These are phyloP conservation scores for Eucalyptus urophylla DNA, from an alignment of 345 rosid genomes.

Conservation along the genomic window DNA sequence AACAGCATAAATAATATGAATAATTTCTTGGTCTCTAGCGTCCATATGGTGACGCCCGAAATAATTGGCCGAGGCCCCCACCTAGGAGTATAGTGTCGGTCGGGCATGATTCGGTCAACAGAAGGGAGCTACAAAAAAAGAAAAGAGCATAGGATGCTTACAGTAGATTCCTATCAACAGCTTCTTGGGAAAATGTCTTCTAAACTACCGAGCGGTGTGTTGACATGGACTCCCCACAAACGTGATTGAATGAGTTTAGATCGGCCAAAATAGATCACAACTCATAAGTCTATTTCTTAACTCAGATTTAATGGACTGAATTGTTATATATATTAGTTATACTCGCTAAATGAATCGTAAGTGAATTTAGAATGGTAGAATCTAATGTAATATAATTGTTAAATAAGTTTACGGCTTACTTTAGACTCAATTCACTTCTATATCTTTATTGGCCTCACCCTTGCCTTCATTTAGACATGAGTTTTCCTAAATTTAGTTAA, in stretches of 20 bases:
- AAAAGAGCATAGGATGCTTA: background rate
- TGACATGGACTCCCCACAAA: background rate
- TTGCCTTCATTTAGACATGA: background rate
- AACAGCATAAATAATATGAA: background rate
- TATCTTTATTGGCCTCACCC: no score
- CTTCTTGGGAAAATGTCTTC: background rate
- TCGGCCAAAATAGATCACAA: no score
- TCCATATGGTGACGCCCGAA: background rate
- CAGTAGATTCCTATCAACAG: background rate
- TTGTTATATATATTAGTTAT: no score
- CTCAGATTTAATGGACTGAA: background rate
- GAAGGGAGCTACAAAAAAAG: background rate
- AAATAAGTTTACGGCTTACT: accelerated
- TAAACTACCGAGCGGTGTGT: background rate
- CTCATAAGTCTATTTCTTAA: background rate
- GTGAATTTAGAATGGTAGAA: accelerated
- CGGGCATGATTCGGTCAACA: background rate
- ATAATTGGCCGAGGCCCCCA: background rate
- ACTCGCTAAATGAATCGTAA: accelerated
- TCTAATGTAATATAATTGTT: no score
- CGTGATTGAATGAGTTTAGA: background rate
- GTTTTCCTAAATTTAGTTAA: no score
- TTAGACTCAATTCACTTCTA: no score
- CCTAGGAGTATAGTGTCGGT: background rate
- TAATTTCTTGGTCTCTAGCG: background rate